These are phyloP conservation scores for Suillus bovinus DNA, from an alignment of 768 basidiomycete species.

Conservation along the genomic window DNA sequence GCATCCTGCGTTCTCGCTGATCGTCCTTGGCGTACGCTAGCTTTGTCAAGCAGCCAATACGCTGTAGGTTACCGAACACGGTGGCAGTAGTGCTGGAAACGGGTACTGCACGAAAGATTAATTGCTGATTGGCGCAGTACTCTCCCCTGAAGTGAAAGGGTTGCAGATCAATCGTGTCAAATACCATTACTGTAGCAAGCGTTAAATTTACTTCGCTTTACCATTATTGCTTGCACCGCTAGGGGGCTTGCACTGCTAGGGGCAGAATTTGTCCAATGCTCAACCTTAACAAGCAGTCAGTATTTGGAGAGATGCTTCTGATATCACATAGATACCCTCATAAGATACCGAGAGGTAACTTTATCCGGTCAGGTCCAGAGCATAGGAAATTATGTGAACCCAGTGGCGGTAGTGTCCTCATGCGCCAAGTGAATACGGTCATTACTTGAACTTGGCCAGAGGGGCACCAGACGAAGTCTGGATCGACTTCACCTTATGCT, in stretches of 20 bases:
- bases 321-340: slow-evolving; percentile 63
- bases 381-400: slow-evolving; percentile 65
- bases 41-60: slow-evolving; percentile 52
- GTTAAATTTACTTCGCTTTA: slow-evolving; percentile 54
- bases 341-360: slow-evolving; percentile 60
- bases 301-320: slow-evolving; percentile 6
- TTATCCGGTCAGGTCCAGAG: slow-evolving; percentile 46
- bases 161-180: neutral
- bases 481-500: slow-evolving; percentile 29
- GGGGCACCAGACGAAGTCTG: neutral
- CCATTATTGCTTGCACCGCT: slow-evolving; percentile 49
- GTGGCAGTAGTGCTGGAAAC: slow-evolving; percentile 19
- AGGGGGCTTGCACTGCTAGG: slow-evolving; percentile 42
- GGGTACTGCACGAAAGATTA: neutral
- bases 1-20: slow-evolving; percentile 41
- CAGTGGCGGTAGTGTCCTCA: slow-evolving; percentile 59
- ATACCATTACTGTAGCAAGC: neutral
- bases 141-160: slow-evolving; percentile 28
- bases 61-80: slow-evolving; percentile 41
- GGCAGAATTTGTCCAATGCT: slow-evolving; percentile 53
- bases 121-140: slow-evolving; percentile 19
- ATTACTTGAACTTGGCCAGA: slow-evolving; percentile 42
- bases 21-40: slow-evolving; percentile 52
- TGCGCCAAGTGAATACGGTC: slow-evolving; percentile 54
- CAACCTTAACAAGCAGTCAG: slow-evolving; percentile 44